Conservation (phyloP, 1,284 basidiomycete genomes). For the Microbotryum intermedium region DNA sequence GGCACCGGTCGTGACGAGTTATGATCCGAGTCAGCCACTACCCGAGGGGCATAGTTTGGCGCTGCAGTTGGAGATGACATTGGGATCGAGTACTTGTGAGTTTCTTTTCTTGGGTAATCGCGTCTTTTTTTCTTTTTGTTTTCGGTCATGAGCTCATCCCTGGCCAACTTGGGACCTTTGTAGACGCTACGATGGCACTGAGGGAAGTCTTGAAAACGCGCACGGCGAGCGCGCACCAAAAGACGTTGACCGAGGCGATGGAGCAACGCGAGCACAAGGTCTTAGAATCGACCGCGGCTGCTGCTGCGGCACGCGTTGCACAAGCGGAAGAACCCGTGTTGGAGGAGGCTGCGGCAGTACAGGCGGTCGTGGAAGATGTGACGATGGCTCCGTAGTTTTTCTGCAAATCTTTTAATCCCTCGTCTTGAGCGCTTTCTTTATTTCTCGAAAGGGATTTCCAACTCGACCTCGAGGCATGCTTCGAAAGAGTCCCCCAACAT, state of each 20-base stretch:
- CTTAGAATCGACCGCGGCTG: no score
- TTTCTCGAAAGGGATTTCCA: no score
- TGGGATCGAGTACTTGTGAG: constrained; percentile 73
- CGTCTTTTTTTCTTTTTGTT: neutral
- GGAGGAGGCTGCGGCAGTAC: neutral
- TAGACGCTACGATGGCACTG: constrained; percentile 78
- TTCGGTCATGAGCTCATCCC: neutral
- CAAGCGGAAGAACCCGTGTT: neutral
- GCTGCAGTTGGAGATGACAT: constrained; percentile 65
- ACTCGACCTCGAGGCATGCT: neutral
- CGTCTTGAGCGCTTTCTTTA: no score
- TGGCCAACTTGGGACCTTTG: neutral
- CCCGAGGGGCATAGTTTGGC: constrained; percentile 56
- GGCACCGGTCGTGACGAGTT: constrained; percentile 45
- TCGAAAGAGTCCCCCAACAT: no score
- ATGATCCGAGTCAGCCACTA: constrained; percentile 34
- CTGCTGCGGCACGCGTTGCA: neutral
- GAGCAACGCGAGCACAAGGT: constrained; percentile 48
- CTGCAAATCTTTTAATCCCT: neutral
- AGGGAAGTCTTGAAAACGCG: constrained; percentile 61
- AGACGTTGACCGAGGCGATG: constrained; percentile 62
- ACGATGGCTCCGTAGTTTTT: neutral
- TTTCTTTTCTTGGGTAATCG: neutral
- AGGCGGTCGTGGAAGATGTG: neutral
- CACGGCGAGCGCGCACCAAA: constrained; percentile 80